Evolutionary conservation across 2,329 filamentous ascomycete genomes (phyloP).

Genomic region (Scedosporium aurantiacum): DNA sequence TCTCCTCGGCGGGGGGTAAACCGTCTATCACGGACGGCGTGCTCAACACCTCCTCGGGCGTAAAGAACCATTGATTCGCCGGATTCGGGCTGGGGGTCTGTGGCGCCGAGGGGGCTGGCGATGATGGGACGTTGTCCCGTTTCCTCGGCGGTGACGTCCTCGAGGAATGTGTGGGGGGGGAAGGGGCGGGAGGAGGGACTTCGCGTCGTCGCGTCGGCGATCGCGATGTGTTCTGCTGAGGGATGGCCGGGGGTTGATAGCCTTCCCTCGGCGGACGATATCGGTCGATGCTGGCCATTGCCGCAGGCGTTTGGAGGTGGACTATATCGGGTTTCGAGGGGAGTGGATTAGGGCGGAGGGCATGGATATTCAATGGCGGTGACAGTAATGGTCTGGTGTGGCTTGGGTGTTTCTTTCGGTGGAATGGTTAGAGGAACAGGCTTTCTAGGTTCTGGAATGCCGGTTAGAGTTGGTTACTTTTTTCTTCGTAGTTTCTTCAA

Average conservation of each 20-base stretch:
- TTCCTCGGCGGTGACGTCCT: constrained; percentile 43
- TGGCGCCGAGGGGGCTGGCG: constrained; percentile 27
- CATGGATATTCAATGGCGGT: not conserved
- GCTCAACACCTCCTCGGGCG: constrained; percentile 66
- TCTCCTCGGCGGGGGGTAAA: constrained; percentile 64
- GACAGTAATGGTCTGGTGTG: not conserved
- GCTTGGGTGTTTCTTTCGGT: not conserved
- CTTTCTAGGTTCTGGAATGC: not conserved
- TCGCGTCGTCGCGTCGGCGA: constrained; percentile 41
- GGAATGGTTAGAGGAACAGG: not conserved
- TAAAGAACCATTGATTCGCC: constrained; percentile 76
- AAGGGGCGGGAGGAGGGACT: constrained; percentile 50
- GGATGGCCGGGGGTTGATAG: constrained; percentile 42
- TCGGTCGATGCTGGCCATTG: constrained; percentile 49
- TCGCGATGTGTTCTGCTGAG: constrained; percentile 33
- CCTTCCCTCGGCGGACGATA: constrained; percentile 46
- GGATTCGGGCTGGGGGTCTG: constrained; percentile 24
- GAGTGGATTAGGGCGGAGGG: not conserved
- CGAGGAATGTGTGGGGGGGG: constrained; percentile 45
- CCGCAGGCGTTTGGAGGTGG: not conserved
- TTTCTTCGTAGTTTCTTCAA: too few relatives aligned
- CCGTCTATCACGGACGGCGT: constrained; percentile 81
- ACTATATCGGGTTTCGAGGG: not conserved
- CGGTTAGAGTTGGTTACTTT: too few relatives aligned
- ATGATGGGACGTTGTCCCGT: constrained; percentile 26